Percentiles rank a stretch among this genome's conserved stretches.
phyloP scores from a whole-genome alignment of 306 rosid genomes.

The Vigna nakashimae region DNA sequence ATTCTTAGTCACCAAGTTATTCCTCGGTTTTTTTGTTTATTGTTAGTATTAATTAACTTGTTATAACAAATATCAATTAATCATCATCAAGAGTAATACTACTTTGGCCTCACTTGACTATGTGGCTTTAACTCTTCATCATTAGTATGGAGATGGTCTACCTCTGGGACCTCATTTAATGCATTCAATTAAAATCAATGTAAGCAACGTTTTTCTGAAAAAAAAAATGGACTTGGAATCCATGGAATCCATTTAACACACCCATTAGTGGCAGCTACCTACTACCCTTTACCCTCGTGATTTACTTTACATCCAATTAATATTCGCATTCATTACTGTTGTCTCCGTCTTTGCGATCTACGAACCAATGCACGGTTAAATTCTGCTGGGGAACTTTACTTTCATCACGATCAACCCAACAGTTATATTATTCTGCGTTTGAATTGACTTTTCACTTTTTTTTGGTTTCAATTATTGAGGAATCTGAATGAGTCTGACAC shows the following conservation, averaged over 20 bases:
- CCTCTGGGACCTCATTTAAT: conserved; percentile 18
- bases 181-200: neutral
- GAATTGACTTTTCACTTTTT: conserved; percentile 24
- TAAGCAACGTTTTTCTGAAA: conserved; percentile 3
- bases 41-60: no score
- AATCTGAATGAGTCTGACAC: conserved; percentile 35
- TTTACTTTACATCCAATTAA: conserved; percentile 23
- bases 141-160: conserved; percentile 7
- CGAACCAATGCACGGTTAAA: neutral
- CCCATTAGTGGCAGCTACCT: conserved; percentile 35
- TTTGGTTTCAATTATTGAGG: conserved; percentile 17
- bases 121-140: neutral
- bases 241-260: neutral
- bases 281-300: conserved; percentile 27
- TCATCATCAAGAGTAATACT: no score
- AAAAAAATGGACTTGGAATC: neutral
- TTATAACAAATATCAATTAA: neutral
- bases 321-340: conserved; percentile 46
- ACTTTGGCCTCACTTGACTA: neutral
- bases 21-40: neutral
- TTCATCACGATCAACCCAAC: neutral
- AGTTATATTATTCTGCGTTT: neutral
- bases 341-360: conserved; percentile 7
- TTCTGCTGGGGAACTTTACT: conserved; percentile 10
- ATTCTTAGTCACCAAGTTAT: neutral